Evolutionary conservation across 495 filamentous ascomycete genomes (phyloP).

Genomic region (Neurospora sp.): DNA sequence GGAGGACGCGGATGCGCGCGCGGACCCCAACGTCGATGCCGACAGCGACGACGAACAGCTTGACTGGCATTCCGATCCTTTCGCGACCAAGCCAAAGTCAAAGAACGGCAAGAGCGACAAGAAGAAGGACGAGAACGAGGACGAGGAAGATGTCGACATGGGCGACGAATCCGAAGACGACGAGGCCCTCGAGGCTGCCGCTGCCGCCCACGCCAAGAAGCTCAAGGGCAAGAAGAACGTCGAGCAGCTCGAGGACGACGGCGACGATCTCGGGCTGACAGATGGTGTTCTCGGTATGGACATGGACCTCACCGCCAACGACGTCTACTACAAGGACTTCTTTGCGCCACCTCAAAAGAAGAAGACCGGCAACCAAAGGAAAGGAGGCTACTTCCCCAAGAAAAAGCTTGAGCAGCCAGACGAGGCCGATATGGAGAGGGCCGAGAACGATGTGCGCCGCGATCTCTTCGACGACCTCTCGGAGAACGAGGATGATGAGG

Average conservation of each 20-base stretch:
- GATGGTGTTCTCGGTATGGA: constrained; percentile 39
- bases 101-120: constrained; percentile 4
- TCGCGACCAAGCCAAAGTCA: constrained; percentile 17
- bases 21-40: constrained; percentile 49
- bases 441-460: constrained; percentile 82
- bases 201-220: background rate
- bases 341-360: constrained; percentile 74
- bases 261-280: constrained; percentile 45
- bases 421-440: constrained; percentile 64
- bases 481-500: constrained; percentile 44
- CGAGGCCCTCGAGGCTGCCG: constrained; percentile 4
- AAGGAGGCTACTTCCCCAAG: constrained; percentile 7
- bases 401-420: constrained; percentile 28
- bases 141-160: constrained; percentile 13
- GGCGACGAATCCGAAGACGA: constrained; percentile 42
- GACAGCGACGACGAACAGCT: constrained; percentile 71
- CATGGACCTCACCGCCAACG: constrained; percentile 63
- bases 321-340: constrained; percentile 81
- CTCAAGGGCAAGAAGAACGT: constrained; percentile 8
- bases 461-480: constrained; percentile 84
- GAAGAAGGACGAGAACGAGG: constrained; percentile 8
- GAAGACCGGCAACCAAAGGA: constrained; percentile 18
- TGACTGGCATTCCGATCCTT: constrained; percentile 72
- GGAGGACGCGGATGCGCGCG: constrained; percentile 67
- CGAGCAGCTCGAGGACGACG: constrained; percentile 33